Percentiles rank a stretch among this genome's conserved stretches.
These are phyloP conservation scores for Coemansia sp. DNA, from an alignment of 192 early-diverging fungal species.

Conservation along the genomic window DNA sequence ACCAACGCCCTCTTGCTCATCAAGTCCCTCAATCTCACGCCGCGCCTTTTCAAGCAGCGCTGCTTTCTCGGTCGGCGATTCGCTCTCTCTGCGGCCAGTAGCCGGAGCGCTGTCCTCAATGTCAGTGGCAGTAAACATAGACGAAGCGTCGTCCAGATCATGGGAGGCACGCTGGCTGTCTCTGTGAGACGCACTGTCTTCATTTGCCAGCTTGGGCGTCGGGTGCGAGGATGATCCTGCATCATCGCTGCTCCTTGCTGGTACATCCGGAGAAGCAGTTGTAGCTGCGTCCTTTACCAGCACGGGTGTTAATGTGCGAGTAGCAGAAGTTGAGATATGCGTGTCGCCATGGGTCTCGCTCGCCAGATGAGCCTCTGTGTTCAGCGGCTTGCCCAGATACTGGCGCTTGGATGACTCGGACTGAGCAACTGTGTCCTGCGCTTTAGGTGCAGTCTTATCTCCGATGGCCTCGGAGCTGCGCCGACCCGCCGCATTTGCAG, in stretches of 20 bases:
- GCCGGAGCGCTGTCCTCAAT: slow-evolving; percentile 13
- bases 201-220: background rate
- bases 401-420: slow-evolving; percentile 19
- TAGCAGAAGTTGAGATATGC: background rate
- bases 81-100: background rate
- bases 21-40: slow-evolving; percentile 45
- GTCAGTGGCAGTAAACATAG: slow-evolving; percentile 45
- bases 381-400: slow-evolving; percentile 31
- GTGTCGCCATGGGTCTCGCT: background rate
- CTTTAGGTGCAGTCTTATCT: background rate
- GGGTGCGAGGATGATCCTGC: background rate
- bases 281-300: background rate
- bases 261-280: background rate
- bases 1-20: slow-evolving; percentile 50
- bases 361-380: background rate
- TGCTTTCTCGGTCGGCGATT: slow-evolving; percentile 28
- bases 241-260: background rate
- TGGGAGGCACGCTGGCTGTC: slow-evolving; percentile 14
- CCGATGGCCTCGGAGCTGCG: background rate
- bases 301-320: background rate
- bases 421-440: background rate
- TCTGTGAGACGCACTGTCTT: background rate
- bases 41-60: slow-evolving; percentile 37
- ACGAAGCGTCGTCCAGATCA: slow-evolving; percentile 34
- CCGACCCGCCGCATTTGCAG: background rate